phyloP scores from a whole-genome alignment of 2,329 filamentous ascomycete genomes.

The Ophiosphaerella korrae region DNA sequence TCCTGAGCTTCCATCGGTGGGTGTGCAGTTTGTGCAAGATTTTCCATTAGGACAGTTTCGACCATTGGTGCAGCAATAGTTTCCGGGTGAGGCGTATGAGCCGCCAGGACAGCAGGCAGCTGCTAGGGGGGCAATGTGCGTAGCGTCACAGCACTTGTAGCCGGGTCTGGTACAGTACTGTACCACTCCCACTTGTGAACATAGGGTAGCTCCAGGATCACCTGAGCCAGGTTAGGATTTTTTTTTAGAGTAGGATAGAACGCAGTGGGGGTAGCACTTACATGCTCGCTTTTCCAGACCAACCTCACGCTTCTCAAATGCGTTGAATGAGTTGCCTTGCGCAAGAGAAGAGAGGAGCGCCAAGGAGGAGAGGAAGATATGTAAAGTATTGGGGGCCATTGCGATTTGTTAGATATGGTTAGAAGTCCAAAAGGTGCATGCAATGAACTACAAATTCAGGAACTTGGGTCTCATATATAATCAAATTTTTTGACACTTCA shows the following conservation, averaged over 20 bases:
- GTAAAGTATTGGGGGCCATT: not conserved
- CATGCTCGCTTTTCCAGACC: not conserved
- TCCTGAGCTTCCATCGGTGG: not conserved
- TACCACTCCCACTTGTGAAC: not conserved
- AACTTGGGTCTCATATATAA: not conserved
- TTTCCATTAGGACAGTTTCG: constrained; percentile 4
- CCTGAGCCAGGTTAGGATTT: not conserved
- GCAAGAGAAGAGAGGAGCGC: not conserved
- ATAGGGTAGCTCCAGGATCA: constrained; percentile 7
- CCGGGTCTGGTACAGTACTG: constrained; percentile 2
- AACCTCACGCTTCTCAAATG: not conserved
- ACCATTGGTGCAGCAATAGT: constrained; percentile 5
- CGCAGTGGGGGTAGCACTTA: not conserved
- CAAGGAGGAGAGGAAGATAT: not conserved
- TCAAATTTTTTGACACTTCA: not conserved
- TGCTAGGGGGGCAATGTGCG: not conserved
- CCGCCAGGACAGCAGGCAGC: constrained; percentile 4
- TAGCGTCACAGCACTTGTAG: constrained; percentile 3
- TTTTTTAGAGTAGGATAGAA: not conserved
- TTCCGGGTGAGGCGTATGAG: constrained; percentile 4
- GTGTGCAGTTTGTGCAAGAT: constrained; percentile 3
- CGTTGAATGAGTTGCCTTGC: not conserved
- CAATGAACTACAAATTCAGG: not conserved
- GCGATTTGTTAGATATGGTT: not conserved
- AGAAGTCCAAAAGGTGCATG: not conserved